These are phyloP conservation scores for Carex arenaria DNA, from an alignment of 202 grass and related monocot genomes.

Conservation along the genomic window DNA sequence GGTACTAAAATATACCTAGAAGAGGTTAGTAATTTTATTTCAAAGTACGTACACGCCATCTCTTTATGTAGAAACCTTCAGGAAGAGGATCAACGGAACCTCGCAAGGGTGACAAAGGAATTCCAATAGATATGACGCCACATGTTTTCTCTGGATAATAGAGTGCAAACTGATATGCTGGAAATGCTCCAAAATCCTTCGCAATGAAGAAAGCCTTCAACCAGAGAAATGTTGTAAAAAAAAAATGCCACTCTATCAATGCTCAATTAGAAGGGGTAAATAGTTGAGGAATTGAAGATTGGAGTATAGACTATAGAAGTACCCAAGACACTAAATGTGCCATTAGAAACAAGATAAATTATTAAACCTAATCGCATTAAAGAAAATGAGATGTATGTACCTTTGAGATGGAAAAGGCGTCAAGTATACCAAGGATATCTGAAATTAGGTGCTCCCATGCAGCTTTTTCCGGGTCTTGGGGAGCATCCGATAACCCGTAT, in stretches of 20 bases:
- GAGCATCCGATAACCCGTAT: conserved; percentile 44
- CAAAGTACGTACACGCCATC: conserved; percentile 28
- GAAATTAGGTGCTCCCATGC: conserved; percentile 17
- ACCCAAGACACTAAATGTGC: too few species aligned
- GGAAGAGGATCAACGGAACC: not conserved
- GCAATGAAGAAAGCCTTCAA: conserved; percentile 51
- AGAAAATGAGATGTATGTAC: not conserved
- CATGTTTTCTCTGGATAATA: conserved; percentile 31
- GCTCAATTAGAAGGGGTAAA: not conserved
- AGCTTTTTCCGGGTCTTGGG: conserved; percentile 20
- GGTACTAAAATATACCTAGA: not conserved
- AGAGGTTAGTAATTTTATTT: not conserved
- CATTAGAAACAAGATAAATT: not conserved
- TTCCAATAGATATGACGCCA: conserved; percentile 39
- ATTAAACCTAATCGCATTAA: too few species aligned
- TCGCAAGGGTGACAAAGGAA: conserved; percentile 23
- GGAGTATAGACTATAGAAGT: too few species aligned
- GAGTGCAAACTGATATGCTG: conserved; percentile 39
- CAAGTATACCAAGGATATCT: conserved; percentile 51
- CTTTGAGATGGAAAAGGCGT: conserved; percentile 43
- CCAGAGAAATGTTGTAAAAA: not conserved
- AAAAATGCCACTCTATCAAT: not conserved
- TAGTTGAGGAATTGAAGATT: too few species aligned
- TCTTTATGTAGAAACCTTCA: conserved; percentile 33
- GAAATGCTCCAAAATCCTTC: conserved; percentile 58